Percentiles rank a stretch among this genome's conserved stretches.
Conservation (phyloP, 2,329 filamentous ascomycete species). For the Diaporthe aspalathi region DNA sequence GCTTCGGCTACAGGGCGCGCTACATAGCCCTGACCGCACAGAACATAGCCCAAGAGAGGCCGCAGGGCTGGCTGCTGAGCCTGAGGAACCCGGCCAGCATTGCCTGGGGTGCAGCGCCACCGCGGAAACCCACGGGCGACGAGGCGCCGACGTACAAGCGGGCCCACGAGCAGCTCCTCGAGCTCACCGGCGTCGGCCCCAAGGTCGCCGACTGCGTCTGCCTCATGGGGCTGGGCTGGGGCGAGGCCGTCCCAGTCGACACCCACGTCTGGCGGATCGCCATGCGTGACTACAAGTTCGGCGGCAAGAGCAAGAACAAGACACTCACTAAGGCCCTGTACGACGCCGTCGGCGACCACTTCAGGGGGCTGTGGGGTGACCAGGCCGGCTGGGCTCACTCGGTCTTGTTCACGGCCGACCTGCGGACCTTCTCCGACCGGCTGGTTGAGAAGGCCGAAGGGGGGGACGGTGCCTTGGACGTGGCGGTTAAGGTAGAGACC, state of each 20-base stretch:
- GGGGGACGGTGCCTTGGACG: conserved; percentile 35
- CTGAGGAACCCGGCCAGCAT: conserved; percentile 82
- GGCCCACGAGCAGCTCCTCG: conserved; percentile 83
- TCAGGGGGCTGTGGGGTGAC: conserved; percentile 88
- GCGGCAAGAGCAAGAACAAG: conserved; percentile 77
- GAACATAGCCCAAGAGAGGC: conserved; percentile 75
- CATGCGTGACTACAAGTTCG: conserved; percentile 93
- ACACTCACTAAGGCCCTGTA: conserved; percentile 91
- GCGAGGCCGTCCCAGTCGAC: conserved; percentile 93
- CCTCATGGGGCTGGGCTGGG: conserved; percentile 96
- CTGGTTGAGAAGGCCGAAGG: conserved; percentile 45
- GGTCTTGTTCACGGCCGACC: conserved; percentile 93
- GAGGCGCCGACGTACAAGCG: conserved; percentile 72
- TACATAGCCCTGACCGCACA: conserved; percentile 90
- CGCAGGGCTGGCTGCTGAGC: conserved; percentile 79
- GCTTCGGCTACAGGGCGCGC: conserved; percentile 94
- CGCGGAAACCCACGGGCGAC: conserved; percentile 35
- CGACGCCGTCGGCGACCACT: conserved; percentile 89
- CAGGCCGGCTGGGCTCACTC: conserved; percentile 98
- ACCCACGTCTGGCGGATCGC: conserved; percentile 99
- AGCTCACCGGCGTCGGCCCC: conserved; percentile 88
- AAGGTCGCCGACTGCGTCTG: conserved; percentile 98
- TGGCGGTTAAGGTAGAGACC: conserved; percentile 45
- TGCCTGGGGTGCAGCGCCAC: conserved; percentile 55
- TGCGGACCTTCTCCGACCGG: conserved; percentile 83